Evolutionary conservation across 352 stramenopile species (phyloP).

Genomic region (Phytopythium montanum): DNA sequence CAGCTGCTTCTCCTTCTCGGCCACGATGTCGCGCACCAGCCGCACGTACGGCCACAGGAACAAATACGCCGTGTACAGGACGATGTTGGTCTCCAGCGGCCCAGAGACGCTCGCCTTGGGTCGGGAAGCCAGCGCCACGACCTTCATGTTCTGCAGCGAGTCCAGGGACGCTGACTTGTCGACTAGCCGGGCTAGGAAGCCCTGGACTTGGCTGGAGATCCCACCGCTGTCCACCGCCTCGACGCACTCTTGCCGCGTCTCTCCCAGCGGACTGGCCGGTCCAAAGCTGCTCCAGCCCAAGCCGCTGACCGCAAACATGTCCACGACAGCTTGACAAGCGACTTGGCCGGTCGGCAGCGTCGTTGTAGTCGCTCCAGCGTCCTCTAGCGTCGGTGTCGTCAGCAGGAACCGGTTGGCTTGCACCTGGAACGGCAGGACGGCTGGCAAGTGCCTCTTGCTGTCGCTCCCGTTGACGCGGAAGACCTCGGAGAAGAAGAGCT

Average conservation of each 20-base stretch:
- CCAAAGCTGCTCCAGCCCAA: constrained; percentile 47
- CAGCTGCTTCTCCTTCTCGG: constrained; percentile 89
- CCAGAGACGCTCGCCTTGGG: constrained; percentile 39
- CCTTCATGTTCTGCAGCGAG: constrained; percentile 35
- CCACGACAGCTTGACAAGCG: constrained; percentile 34
- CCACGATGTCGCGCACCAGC: constrained; percentile 82
- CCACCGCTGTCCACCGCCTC: constrained; percentile 17
- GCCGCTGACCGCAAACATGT: constrained; percentile 34
- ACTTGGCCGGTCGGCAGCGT: constrained; percentile 12
- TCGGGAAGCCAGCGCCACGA: constrained; percentile 34
- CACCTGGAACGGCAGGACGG: constrained; percentile 53
- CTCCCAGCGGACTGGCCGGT: constrained; percentile 21
- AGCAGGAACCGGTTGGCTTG: constrained; percentile 49
- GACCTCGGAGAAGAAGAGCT: constrained; percentile 35
- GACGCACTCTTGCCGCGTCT: constrained; percentile 22
- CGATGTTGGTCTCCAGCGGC: constrained; percentile 55
- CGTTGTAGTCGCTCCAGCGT: constrained; percentile 2
- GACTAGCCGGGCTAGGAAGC: constrained; percentile 39
- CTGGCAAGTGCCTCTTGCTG: constrained; percentile 29
- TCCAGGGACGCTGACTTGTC: constrained; percentile 25
- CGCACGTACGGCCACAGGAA: constrained; percentile 87
- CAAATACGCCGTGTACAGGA: constrained; percentile 69
- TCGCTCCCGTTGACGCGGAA: constrained; percentile 18
- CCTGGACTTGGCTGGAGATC: constrained; percentile 18
- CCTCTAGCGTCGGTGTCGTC: not conserved